Evolutionary conservation across 345 rosid genomes (phyloP), one percentile per base, ranked within the genome.

Genomic region (Hevea brasiliensis): DNA sequence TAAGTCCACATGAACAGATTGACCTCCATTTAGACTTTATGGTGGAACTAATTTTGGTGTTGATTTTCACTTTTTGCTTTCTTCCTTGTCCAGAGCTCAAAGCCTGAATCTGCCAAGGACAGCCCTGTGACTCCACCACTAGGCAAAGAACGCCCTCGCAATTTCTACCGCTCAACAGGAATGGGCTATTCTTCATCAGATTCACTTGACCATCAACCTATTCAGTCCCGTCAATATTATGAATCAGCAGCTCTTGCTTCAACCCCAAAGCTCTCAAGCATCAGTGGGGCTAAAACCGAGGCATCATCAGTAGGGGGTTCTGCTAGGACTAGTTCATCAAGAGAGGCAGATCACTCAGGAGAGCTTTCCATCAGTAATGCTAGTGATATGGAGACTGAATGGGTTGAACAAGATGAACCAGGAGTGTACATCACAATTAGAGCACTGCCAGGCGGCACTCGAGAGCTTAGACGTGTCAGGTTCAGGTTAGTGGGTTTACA

Each of bases 321-420:
- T 32, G 83, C 73, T 53, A 87, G 91, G 83, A 88, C 83, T 76
- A 81, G 93, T 76, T 89, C 85, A 21, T 89, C 97, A 29, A 87
- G 95, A 79, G 98, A 89, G 73, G 85, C 73, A 72, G 92, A 86
- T 77, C 90, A 47, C 62, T 89, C 97, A 2, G 93, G 85, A 53
- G 97, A 90, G 79, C 85, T 90, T 65, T 95, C 99, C 21, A 53
- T 92, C 54, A 89, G 99, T 62, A 90, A 90, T 87, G 97, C 98
- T 3, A 94, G 99, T 72, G 99, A 95, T 62, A 70, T 77, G 73
- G 99, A 95, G 67, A 82, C 90, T 7, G 98, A 95, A 83, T 92
- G 99, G 98, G 92, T 94, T 8, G 98, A 92, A 76, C 96, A 91
- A 81, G 98, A 94, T 62, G 96, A 94, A 81, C 90, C 92, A 0